Evolutionary conservation across 2,329 filamentous ascomycete genomes (phyloP).

Genomic region (Coleophoma cylindrospora): DNA sequence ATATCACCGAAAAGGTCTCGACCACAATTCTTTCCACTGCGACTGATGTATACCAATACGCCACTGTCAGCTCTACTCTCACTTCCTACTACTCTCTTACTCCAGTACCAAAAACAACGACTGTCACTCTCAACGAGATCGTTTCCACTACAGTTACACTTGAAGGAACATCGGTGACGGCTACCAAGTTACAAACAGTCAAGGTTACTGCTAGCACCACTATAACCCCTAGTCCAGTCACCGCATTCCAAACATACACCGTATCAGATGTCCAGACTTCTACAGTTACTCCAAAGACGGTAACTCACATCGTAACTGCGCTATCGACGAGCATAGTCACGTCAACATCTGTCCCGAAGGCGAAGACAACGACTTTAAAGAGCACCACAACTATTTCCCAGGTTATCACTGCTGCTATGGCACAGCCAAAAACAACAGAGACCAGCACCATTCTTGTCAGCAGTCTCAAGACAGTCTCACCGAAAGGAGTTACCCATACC

Average conservation of each 20-base stretch:
- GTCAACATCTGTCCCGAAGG: not conserved
- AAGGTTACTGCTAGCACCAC: constrained; percentile 13
- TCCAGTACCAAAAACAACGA: constrained; percentile 11
- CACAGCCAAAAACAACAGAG: not conserved
- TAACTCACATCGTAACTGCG: constrained; percentile 2
- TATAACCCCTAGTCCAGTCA: constrained; percentile 3
- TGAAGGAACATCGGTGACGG: constrained; percentile 11
- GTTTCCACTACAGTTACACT: constrained; percentile 16
- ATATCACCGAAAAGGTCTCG: constrained; percentile 21
- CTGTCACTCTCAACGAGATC: constrained; percentile 11
- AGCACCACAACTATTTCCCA: not conserved
- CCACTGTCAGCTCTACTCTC: constrained; percentile 13
- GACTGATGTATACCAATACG: constrained; percentile 9
- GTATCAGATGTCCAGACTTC: constrained; percentile 1
- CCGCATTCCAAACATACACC: not conserved
- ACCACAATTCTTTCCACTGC: constrained; percentile 10
- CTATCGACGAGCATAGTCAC: not conserved
- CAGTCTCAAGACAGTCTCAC: not conserved
- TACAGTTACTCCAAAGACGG: constrained; percentile 3
- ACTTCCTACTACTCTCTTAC: constrained; percentile 3
- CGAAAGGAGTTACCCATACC: not conserved
- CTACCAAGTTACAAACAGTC: constrained; percentile 13
- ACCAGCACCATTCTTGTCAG: not conserved
- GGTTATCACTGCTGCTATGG: not conserved
- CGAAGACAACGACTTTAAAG: not conserved